Conservation (phyloP, 2,329 filamentous ascomycete genomes). For the Zasmidium citrigriseum region DNA sequence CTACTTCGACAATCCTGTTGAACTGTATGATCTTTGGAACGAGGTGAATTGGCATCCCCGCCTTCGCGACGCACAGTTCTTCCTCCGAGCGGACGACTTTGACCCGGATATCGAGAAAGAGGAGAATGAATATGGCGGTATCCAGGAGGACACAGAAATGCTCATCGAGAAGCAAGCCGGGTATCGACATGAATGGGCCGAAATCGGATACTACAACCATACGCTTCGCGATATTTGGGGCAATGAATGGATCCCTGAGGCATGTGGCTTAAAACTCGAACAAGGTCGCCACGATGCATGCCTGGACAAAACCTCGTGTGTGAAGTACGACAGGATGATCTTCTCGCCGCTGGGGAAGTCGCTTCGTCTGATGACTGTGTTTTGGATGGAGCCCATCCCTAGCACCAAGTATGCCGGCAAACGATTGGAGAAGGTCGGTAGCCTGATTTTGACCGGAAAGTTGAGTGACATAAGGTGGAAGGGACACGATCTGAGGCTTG, state of each 20-base stretch:
- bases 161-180: neutral
- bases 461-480: neutral
- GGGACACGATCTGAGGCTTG: neutral
- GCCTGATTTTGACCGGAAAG: neutral
- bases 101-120: too few relatives aligned
- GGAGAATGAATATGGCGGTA: too few relatives aligned
- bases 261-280: neutral
- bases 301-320: neutral
- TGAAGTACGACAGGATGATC: neutral
- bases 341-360: neutral
- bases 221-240: neutral
- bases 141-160: too few relatives aligned
- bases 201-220: too few relatives aligned
- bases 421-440: neutral
- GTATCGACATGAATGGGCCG: too few relatives aligned
- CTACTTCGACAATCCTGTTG: neutral
- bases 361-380: neutral
- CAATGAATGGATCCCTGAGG: neutral
- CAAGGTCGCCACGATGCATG: neutral
- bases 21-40: constrained; percentile 1
- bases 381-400: neutral
- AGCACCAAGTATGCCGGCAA: neutral
- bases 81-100: neutral
- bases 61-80: neutral
- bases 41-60: neutral